phyloP scores from a whole-genome alignment of 192 early-diverging fungal species.

The Spizellomyces punctatus region DNA sequence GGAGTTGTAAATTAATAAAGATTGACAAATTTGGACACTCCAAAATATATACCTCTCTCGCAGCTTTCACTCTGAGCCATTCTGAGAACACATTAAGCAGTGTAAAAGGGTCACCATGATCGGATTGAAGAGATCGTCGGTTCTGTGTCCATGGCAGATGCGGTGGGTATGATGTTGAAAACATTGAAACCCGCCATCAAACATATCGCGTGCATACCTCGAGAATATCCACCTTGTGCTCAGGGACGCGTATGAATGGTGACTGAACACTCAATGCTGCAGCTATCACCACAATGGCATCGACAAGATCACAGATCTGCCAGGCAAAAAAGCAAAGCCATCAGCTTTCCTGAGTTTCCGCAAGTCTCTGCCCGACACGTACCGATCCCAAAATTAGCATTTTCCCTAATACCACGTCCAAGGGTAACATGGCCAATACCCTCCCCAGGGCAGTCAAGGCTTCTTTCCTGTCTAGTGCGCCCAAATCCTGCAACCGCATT shows the following conservation, averaged over 20 bases:
- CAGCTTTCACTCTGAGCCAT: constrained; percentile 60
- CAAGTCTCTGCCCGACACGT: constrained; percentile 1
- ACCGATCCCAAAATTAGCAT: constrained; percentile 64
- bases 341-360: neutral
- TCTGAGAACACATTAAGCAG: constrained; percentile 62
- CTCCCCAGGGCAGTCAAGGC: constrained; percentile 55
- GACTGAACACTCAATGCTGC: constrained; percentile 69
- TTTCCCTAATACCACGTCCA: constrained; percentile 67
- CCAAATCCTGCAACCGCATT: constrained; percentile 46
- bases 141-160: constrained; percentile 39
- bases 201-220: constrained; percentile 40
- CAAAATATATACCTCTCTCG: constrained; percentile 39
- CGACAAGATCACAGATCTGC: constrained; percentile 53
- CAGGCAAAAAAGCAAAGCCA: neutral
- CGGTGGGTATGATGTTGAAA: constrained; percentile 16
- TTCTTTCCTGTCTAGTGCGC: constrained; percentile 46
- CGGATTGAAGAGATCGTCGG: constrained; percentile 48
- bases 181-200: constrained; percentile 7
- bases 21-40: neutral
- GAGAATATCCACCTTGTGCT: constrained; percentile 49
- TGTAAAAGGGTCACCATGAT: constrained; percentile 69
- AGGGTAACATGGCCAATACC: constrained; percentile 58
- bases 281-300: constrained; percentile 59
- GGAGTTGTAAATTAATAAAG: neutral
- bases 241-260: constrained; percentile 57